Base-by-base conservation (phyloP, 2,329 filamentous ascomycete genomes). In the Cytospora paraplurivora region DNA sequence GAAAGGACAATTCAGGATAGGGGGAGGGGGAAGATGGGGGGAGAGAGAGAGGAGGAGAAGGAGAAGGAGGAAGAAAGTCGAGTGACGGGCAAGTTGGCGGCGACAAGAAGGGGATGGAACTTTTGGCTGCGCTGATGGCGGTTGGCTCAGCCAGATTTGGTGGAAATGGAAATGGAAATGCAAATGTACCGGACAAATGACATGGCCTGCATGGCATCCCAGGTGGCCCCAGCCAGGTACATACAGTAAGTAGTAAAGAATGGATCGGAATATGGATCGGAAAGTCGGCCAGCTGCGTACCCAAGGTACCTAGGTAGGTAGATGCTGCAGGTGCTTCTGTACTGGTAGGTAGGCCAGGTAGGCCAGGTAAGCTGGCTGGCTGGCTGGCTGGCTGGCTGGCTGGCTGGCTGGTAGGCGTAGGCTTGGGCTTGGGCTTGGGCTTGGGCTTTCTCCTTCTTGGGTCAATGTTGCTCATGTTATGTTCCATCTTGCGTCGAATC, bases 101-200 rank as follows among this genome's bases (percentile, higher is more conserved):
- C 58, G 58, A 34, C 58, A 52, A 61, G 58, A 61, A 61, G 58
- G 51, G 58, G 35, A 60, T 37, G 58, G 37, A 51, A 53, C 50
- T 50, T 53, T 38, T 52, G 13, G 15, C 38, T 15, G 38, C 38
- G 12, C 10, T 41, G 38, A n/a, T 44, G 51, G 51, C 58, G 58
- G 58, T 61, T 55, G 58, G 58, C 51, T 55, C 58, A 61, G 58
- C 58, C 58, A 51, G 55, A 8, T 44, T 44, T 44, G 41, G n/a
- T n/a, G n/a, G 41, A 7, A 10, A 4, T 15, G 41, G n/a, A n/a
- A n/a, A n/a, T 44, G 41, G 41, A n/a, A 44, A n/a, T 44, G 41
- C 17, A n/a, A 19, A 44, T 44, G 41, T 44, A 19, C 41, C 41
- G 41, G 41, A 44, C 41, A 44, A 44, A 44, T 44, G 13, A 44